Percentiles rank a stretch among this genome's conserved stretches.
Conservation (phyloP, 202 grass and related monocot species). For the Digitaria exilis region DNA sequence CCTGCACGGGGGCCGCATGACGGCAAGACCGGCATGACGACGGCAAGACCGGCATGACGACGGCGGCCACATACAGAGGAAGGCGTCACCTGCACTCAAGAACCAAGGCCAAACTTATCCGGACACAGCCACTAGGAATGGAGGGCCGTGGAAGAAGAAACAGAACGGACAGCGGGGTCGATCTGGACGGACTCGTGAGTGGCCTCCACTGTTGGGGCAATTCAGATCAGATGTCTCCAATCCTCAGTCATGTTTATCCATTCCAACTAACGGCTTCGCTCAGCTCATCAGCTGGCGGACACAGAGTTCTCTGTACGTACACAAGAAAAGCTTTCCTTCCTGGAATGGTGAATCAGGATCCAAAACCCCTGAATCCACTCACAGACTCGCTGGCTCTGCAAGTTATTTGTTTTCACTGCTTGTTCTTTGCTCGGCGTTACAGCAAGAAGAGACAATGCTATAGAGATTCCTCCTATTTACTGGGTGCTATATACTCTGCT, state of each 20-base stretch:
- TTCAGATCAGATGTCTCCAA: slow-evolving; percentile 20
- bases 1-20: slow-evolving; percentile 43
- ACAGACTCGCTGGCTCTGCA: background rate
- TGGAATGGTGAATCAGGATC: slow-evolving; percentile 1
- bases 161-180: background rate
- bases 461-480: background rate
- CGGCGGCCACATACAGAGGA: background rate
- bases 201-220: slow-evolving; percentile 22
- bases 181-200: background rate
- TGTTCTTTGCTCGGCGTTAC: background rate
- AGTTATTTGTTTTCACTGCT: background rate
- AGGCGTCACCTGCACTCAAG: slow-evolving; percentile 19
- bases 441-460: background rate
- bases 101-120: slow-evolving; percentile 14
- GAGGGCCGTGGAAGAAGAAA: background rate
- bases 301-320: slow-evolving; percentile 20
- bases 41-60: background rate
- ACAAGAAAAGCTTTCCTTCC: background rate
- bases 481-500: background rate
- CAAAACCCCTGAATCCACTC: slow-evolving; percentile 26
- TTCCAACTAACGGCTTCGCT: background rate
- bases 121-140: background rate
- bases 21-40: slow-evolving; percentile 1
- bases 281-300: background rate
- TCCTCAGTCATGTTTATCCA: slow-evolving; percentile 10